Percentiles rank a stretch among this genome's conserved stretches.
phyloP scores from a whole-genome alignment of 2,329 filamentous ascomycete species.

The Lachnellula hyalina region DNA sequence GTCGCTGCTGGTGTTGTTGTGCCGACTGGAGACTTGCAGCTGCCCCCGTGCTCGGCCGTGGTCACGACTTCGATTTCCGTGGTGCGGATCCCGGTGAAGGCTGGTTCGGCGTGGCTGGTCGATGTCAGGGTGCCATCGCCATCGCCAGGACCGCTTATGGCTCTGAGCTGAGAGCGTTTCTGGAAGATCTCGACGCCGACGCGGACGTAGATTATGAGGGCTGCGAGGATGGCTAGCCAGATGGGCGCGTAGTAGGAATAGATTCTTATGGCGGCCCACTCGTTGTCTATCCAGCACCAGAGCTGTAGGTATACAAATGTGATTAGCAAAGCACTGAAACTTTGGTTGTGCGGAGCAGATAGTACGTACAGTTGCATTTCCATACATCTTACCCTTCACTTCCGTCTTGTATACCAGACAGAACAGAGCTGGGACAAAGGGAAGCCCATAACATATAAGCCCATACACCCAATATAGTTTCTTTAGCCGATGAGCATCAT shows the following conservation, averaged over 20 bases:
- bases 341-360: too few species aligned
- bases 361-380: slow-evolving; percentile 31
- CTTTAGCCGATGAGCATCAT: slow-evolving; percentile 44
- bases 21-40: background rate
- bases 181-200: slow-evolving; percentile 62
- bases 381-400: slow-evolving; percentile 30
- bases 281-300: slow-evolving; percentile 72
- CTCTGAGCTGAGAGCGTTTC: slow-evolving; percentile 56
- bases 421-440: slow-evolving; percentile 47
- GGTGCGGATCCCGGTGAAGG: slow-evolving; percentile 15
- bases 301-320: slow-evolving; percentile 45
- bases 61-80: slow-evolving; percentile 23
- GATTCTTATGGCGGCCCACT: slow-evolving; percentile 68
- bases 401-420: slow-evolving; percentile 46
- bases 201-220: slow-evolving; percentile 59
- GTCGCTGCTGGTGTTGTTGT: background rate
- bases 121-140: background rate
- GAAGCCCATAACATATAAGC: slow-evolving; percentile 49
- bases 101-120: slow-evolving; percentile 50
- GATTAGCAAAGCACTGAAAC: slow-evolving; percentile 40
- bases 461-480: slow-evolving; percentile 51
- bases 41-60: background rate
- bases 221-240: slow-evolving; percentile 58
- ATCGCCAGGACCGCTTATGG: slow-evolving; percentile 32
- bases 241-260: slow-evolving; percentile 68